Conservation (phyloP, 2,329 filamentous ascomycete genomes). For the Aureobasidium sp. region DNA sequence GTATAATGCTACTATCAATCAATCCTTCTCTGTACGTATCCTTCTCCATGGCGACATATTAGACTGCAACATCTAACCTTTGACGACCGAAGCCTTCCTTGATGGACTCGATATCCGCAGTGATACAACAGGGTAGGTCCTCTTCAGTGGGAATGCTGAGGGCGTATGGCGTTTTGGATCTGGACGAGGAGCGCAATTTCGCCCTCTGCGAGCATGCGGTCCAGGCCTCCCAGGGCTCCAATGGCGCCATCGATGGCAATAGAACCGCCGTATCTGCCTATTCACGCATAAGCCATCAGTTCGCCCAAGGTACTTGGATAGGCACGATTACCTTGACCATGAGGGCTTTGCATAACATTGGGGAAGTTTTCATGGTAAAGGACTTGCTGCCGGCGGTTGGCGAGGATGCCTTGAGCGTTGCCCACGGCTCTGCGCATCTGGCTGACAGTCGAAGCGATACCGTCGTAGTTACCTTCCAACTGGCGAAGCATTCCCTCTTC, state of each 20-base stretch:
- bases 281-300: neutral
- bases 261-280: neutral
- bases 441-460: neutral
- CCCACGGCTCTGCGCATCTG: neutral
- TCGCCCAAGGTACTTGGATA: neutral
- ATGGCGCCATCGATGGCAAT: slow-evolving; percentile 10
- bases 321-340: neutral
- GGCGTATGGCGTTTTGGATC: neutral
- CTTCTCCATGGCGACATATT: too few species aligned
- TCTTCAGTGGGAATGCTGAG: neutral
- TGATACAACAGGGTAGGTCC: too few species aligned
- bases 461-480: neutral
- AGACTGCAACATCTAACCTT: too few species aligned
- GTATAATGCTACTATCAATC: too few species aligned
- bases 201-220: neutral
- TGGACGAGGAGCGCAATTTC: neutral
- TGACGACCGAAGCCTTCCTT: too few species aligned
- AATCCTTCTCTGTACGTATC: too few species aligned
- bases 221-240: neutral
- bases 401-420: neutral
- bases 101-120: too few species aligned
- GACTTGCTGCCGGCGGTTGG: slow-evolving; percentile 2
- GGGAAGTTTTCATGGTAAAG: neutral
- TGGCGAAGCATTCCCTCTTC: neutral
- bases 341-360: neutral